Base-by-base conservation (phyloP, 176 grass and related monocot genomes). In the Eragrostis curvula region DNA sequence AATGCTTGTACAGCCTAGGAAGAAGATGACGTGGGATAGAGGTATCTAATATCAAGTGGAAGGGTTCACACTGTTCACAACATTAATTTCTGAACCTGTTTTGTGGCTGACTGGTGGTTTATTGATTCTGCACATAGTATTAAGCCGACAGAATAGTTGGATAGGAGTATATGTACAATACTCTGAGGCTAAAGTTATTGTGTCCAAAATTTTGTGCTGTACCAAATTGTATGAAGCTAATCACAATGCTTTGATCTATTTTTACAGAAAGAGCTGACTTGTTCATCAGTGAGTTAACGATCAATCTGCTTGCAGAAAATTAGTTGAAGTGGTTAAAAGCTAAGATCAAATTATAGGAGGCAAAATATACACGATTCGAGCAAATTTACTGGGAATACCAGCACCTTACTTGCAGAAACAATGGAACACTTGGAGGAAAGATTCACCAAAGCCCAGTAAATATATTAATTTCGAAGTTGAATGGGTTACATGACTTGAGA, bases 401-500 rank as follows among this genome's bases (percentile, higher is more conserved):
- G n/a, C n/a, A n/a, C n/a, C n/a, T n/a, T n/a, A 64, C 12, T 43
- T 65, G 32, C 65, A 11, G 6, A 32, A 46, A 60, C 1, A 48
- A 20, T 41, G 42, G n/a, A 50, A 29, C 58, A 51, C 24, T 30
- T 65, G 7, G 32, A 65, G 10, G 46, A 65, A 1, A 67, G 44
- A 9, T 27, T 88, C 64, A 98, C 86, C 83, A 93, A 86, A 93
- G 75, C 6, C 75, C 43, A 8, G 79, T 75, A 70, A 93, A 98
- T 85, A 89, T 82, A 98, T 88, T 84, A 30, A 91, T 76, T 48
- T 88, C 80, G 55, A 91, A 78, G 27, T 86, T 78, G 32, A 92
- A 93, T 39, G 81, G 78, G 11, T 80, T 95, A 93, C 86, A 98
- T n/a, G 90, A 95, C 57, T 93, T 90, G 8, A 91, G 73, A 68